Conservation (phyloP, 352 stramenopile species). For the Aphanomyces invadans region DNA sequence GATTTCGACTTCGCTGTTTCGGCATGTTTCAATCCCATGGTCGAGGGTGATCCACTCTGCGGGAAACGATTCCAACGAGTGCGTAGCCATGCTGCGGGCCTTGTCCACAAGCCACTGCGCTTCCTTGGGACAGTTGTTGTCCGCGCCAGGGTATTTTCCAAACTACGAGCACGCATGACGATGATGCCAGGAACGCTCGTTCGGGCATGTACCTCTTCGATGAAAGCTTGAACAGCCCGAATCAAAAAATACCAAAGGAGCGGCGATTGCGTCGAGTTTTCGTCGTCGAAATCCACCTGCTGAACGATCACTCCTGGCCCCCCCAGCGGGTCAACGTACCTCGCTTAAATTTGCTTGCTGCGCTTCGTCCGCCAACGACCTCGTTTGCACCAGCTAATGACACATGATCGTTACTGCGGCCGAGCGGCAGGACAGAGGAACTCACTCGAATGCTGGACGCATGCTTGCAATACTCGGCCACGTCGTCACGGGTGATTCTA, state of each 20-base stretch:
- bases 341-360: conserved; percentile 45
- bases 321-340: too few species aligned
- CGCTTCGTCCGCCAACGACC: conserved; percentile 80
- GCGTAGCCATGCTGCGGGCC: conserved; percentile 34
- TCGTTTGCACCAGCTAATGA: conserved; percentile 58
- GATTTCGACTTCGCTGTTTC: conserved; percentile 89
- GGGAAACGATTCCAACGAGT: conserved; percentile 25
- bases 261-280: conserved; percentile 83
- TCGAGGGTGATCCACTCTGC: conserved; percentile 47
- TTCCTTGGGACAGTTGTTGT: conserved; percentile 52
- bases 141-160: conserved; percentile 73
- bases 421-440: too few species aligned
- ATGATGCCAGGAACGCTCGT: conserved; percentile 28
- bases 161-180: conserved; percentile 27
- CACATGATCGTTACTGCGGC: background rate
- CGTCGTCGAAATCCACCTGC: conserved; percentile 62
- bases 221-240: conserved; percentile 73
- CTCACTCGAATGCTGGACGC: conserved; percentile 77
- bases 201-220: conserved; percentile 17
- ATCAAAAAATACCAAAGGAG: conserved; percentile 94
- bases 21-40: conserved; percentile 87
- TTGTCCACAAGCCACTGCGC: conserved; percentile 49
- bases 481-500: conserved; percentile 48
- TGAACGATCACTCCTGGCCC: too few species aligned
- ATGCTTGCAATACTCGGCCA: conserved; percentile 91